Conservation (phyloP, 495 filamentous ascomycete species). For the Podospora appendiculata region DNA sequence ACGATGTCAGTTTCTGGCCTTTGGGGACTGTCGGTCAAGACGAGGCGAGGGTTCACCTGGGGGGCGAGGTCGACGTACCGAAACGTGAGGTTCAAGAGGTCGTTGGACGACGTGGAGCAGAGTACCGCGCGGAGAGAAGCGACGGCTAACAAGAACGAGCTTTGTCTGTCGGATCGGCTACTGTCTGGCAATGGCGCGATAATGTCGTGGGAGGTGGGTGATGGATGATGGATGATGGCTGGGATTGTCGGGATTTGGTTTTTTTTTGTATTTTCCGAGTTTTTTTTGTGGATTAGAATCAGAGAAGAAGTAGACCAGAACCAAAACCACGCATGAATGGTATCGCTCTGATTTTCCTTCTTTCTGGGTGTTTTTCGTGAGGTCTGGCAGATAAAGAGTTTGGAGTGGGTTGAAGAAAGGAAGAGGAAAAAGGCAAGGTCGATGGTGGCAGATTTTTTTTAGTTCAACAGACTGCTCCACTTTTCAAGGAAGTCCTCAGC, state of each 20-base stretch:
- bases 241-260: slow-evolving; percentile 20
- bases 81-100: slow-evolving; percentile 5
- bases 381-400: slow-evolving; percentile 23
- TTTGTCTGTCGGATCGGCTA: neutral
- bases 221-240: slow-evolving; percentile 9
- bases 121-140: slow-evolving; percentile 16
- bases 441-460: slow-evolving; percentile 25
- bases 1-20: slow-evolving; percentile 5
- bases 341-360: slow-evolving; percentile 26
- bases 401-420: slow-evolving; percentile 17
- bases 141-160: slow-evolving; percentile 25
- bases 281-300: slow-evolving; percentile 39
- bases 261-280: slow-evolving; percentile 39
- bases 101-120: slow-evolving; percentile 2
- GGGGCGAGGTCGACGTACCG: slow-evolving; percentile 11
- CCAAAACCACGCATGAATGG: slow-evolving; percentile 11
- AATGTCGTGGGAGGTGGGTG: slow-evolving; percentile 8
- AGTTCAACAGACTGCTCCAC: neutral
- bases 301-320: slow-evolving; percentile 26
- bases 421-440: slow-evolving; percentile 17
- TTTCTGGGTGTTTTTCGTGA: slow-evolving; percentile 22
- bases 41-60: neutral
- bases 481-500: too few species aligned
- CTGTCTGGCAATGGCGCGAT: slow-evolving; percentile 11
- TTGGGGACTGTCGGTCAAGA: neutral